Evolutionary conservation across 345 rosid genomes (phyloP), one percentile per base, ranked within the genome.

Genomic region (Citrus medica): DNA sequence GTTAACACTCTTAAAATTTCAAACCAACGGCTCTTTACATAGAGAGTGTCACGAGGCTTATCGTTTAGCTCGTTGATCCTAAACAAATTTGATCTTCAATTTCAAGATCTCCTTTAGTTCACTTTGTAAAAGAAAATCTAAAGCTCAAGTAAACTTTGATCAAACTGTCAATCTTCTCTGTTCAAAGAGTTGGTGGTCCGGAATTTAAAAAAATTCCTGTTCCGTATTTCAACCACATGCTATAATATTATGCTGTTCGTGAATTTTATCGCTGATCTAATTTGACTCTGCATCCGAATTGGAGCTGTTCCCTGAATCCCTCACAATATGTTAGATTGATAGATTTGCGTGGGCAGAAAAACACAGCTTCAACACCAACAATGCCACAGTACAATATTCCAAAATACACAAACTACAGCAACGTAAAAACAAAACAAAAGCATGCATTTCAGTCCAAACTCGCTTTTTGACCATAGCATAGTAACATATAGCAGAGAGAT

Each of bases 351-450:
- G 12, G 55, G 48, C 46, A 40, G 27, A 58, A 30, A 64, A 64
- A 16, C 2, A 42, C n/a, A 64, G 37, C 9, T 64, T 33, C 38
- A 64, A 64, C 68, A 32, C 40, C 42, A 8, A 16, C 32, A 64
- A 33, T 30, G 5, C 24, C 42, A 64, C 68, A 32, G 27, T 62
- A 30, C 71, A 76, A 32, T 42, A 76, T 65, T 65, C 78, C 61
- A 76, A 65, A 33, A 28, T 25, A 58, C 77, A 74, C 35, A 74
- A 74, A 62, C 12, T 7, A 74, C 77, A 62, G n/a, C 25, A 42
- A 28, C 12, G 40, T 1, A 19, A 35, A 53, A 73, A 64, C 69
- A 48, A 75, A 65, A 30, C 40, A 55, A 5, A 55, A 61, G 6
- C 13, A 30, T 48, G 46, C 61, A 63, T 14, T 28, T n/a, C 5